These are phyloP conservation scores for Physcomitrium patens DNA, from an alignment of 225 moss, liverwort and hornwort species.

Conservation along the genomic window DNA sequence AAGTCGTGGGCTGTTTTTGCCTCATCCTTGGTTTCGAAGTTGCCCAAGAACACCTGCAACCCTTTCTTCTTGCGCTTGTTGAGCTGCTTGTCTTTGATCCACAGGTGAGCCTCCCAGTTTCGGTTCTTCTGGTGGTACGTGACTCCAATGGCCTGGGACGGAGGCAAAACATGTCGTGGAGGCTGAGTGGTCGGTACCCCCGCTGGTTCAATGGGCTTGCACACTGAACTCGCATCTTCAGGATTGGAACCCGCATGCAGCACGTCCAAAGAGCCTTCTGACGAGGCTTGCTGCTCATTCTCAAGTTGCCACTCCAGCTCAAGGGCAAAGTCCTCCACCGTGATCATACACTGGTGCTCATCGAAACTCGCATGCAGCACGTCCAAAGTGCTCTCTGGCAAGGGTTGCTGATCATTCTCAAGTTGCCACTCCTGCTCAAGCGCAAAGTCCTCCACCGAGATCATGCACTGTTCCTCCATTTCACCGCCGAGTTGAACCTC, in stretches of 20 bases:
- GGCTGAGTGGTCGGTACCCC: no score
- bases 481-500: not conserved
- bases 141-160: constrained; percentile 29
- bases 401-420: no score
- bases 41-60: constrained; percentile 33
- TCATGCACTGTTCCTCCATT: not conserved
- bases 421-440: not conserved
- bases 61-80: constrained; percentile 38
- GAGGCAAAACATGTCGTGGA: constrained; percentile 14
- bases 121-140: constrained; percentile 36
- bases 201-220: no score
- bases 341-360: not conserved
- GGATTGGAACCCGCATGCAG: not conserved
- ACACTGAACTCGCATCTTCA: no score
- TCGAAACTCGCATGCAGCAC: not conserved
- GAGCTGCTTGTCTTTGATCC: constrained; percentile 29
- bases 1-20: constrained; percentile 40
- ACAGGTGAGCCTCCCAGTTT: constrained; percentile 46
- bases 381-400: not conserved
- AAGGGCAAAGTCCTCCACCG: not conserved
- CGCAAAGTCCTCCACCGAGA: not conserved
- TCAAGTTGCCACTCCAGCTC: not conserved
- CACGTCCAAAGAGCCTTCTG: not conserved
- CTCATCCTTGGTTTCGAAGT: not conserved
- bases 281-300: not conserved